Conservation (phyloP, 2,329 filamentous ascomycete species). For the Meredithiella fracta region DNA sequence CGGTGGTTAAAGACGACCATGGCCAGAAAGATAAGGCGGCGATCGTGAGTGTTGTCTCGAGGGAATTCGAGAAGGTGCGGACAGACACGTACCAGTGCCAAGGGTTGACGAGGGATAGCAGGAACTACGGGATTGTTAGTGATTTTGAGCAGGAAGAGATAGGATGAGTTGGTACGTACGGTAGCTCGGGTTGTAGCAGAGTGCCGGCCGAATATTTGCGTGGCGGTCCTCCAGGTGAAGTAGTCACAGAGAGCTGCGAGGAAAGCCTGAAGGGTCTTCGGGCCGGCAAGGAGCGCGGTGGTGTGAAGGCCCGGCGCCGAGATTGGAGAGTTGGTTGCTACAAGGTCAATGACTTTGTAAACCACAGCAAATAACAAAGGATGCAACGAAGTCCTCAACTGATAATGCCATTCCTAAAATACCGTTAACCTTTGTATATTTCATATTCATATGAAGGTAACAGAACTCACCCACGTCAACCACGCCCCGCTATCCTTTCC, state of each 20-base stretch:
- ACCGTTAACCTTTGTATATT: background rate
- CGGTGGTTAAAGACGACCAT: conserved; percentile 48
- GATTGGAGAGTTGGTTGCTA: conserved; percentile 38
- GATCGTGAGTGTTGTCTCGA: conserved; percentile 78
- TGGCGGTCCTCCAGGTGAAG: conserved; percentile 72
- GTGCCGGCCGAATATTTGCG: conserved; percentile 50
- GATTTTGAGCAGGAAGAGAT: background rate
- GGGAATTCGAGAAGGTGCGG: conserved; percentile 80
- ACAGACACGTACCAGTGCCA: conserved; percentile 98
- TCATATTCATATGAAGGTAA: background rate
- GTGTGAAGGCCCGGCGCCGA: conserved; percentile 32
- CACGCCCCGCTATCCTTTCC: conserved; percentile 63
- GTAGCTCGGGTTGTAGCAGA: conserved; percentile 50
- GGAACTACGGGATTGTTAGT: background rate
- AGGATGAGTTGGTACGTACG: conserved; percentile 32
- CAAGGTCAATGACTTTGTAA: conserved; percentile 46
- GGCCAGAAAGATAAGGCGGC: conserved; percentile 72
- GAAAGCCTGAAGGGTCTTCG: conserved; percentile 59
- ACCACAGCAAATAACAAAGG: conserved; percentile 67
- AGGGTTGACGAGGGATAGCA: conserved; percentile 43
- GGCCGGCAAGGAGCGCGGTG: conserved; percentile 52
- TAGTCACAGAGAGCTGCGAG: conserved; percentile 68
- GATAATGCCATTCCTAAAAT: conserved; percentile 73
- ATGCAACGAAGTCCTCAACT: conserved; percentile 78
- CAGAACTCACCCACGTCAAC: conserved; percentile 69